Base-by-base conservation (phyloP, 176 grass and related monocot species). In the Leersia perrieri region DNA sequence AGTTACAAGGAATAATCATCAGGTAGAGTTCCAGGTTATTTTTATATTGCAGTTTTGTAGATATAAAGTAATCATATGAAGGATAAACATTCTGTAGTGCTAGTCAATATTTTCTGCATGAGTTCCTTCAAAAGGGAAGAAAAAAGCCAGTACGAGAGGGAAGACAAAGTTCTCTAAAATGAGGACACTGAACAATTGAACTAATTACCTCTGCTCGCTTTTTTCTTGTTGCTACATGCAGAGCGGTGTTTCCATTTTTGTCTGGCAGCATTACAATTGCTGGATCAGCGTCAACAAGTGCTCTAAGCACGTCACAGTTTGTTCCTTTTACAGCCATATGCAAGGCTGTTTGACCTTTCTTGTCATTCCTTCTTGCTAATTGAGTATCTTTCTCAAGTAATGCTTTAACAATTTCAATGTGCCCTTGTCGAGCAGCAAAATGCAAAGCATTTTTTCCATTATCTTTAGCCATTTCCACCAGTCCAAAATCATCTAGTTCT, bases 271-370 rank as follows among this genome's bases (percentile, higher is more conserved):
- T 98, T 65, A 98, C 95, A 67, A 95, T 98, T 58, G 92, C 92
- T 9, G 88, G 90, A 89, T 95, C 96, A 44, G 91, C 88, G 87
- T 98, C 92, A 9, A 98, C 92, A 66, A 95, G 92, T 26, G 91
- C 90, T 82, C 86, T 89, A 66, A 98, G 88, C 26, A 95, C 96
- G 80, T 95, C 90, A 40, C 92, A 93, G 62, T 80, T 93, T 80
- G 92, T 93, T 85, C 96, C 96, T 87, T 98, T 98, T 38, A 95
- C 96, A 29, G 92, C 96, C 96, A 98, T 93, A 84, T 98, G 96
- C 66, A 98, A 78, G 49, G 92, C 90, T 60, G 92, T 98, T 83
- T 98, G 96, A 34, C 92, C 96, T 84, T 98, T 98, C 77, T 90
- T 95, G 22, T 98, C 96, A 29, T 88, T 93, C 68, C 84, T 75